Evolutionary conservation across 2,329 filamentous ascomycete genomes (phyloP).

Genomic region (Zymoseptoria tritici): DNA sequence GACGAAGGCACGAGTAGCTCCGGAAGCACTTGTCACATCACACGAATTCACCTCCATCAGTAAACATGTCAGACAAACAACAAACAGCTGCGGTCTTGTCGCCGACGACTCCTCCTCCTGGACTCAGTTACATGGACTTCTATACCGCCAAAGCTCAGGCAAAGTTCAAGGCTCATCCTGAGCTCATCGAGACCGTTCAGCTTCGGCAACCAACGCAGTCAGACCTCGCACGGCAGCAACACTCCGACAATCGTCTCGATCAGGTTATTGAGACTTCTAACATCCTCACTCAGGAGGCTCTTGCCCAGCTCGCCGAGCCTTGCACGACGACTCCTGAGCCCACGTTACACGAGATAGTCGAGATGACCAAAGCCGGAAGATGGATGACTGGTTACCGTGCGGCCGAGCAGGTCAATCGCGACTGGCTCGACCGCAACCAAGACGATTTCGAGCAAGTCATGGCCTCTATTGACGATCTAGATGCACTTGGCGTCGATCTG

Average conservation of each 20-base stretch:
- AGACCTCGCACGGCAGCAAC: constrained; percentile 1
- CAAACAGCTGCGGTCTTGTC: background rate
- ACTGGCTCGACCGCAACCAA: constrained; percentile 1
- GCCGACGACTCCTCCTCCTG: constrained; percentile 5
- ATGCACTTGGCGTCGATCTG: background rate
- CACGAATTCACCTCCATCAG: background rate
- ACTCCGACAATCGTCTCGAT: constrained; percentile 11
- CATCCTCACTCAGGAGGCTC: constrained; percentile 5
- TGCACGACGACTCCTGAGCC: constrained; percentile 3
- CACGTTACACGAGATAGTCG: constrained; percentile 6
- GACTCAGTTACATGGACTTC: constrained; percentile 6
- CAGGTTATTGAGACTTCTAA: constrained; percentile 9
- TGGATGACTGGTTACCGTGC: constrained; percentile 6
- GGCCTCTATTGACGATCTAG: constrained; percentile 4
- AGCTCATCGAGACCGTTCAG: background rate
- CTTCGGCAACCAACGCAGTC: background rate
- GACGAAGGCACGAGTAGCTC: background rate
- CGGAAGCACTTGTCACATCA: constrained; percentile 3
- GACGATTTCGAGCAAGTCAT: constrained; percentile 5
- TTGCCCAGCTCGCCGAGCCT: constrained; percentile 7
- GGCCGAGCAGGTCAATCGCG: background rate
- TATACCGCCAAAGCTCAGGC: constrained; percentile 11
- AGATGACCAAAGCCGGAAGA: constrained; percentile 2
- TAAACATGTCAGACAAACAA: constrained; percentile 5
- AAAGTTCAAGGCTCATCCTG: constrained; percentile 3